Base-by-base conservation (phyloP, 306 rosid genomes). In the Castanea mollissima region DNA sequence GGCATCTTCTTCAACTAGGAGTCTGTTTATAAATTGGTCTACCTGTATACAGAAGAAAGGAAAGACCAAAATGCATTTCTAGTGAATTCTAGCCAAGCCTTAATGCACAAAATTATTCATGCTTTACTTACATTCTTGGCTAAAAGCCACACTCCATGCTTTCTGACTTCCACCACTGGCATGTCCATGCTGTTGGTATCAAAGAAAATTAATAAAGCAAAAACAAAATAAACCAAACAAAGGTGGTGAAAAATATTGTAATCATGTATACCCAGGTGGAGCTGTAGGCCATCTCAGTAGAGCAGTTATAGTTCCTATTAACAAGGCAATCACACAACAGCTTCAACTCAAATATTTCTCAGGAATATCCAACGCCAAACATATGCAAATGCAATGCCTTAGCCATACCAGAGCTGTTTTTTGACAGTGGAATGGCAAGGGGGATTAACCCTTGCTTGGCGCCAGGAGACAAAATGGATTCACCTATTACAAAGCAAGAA, bases 241-340 rank as follows among this genome's bases (percentile, higher is more conserved):
- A 56, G 38, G 23, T 16, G 7, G 56, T n/a, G 23, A 75, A 56
- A 63, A 49, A 6, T 54, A 11, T 82, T 80, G 68, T n/a, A 55
- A 19, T 35, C 62, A 54, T 49, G 72, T 86, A 85, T 85, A 94
- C 97, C 94, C 96, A 46, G 97, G 85, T 13, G 99, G 97, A 83
- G 99, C 97, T 1, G 97, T 92, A 29, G 99, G 99, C 99, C 99
- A 94, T 76, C 93, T 87, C 77, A 94, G 83, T 77, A 92, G 82
- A 54, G 99, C 97, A 79, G 97, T 94, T 74, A 90, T 82, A 85
- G 83, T 68, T 85, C 97, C 97, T 94, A 31, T 27, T 68, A 75
- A 83, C 78, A 74, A 76, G 60, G 76, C 3, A 68, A 81, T 65
- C 21, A 75, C 23, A 83, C 38, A 74, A 49, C 57, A 80, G 32